These are phyloP conservation scores for Gossypium aridum DNA, from an alignment of 441 rosid species.

Conservation along the genomic window DNA sequence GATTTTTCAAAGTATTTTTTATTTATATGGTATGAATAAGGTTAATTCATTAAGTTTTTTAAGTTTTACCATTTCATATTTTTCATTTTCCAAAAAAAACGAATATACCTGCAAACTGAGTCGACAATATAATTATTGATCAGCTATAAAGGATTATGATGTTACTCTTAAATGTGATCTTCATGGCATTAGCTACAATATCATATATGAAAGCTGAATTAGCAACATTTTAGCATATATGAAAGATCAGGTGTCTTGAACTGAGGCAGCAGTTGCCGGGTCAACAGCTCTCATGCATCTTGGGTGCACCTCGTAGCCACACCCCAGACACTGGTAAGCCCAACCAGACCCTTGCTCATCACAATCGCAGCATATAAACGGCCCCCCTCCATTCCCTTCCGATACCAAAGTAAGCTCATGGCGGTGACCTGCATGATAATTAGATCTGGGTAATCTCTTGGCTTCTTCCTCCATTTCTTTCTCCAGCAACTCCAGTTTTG, in stretches of 20 bases:
- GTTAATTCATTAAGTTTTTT: no score
- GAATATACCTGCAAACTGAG: no score
- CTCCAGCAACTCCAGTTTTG: slow-evolving; percentile 29
- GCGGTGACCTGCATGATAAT: slow-evolving; percentile 36
- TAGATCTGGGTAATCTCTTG: slow-evolving; percentile 31
- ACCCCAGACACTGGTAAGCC: slow-evolving; percentile 61
- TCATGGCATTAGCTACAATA: not conserved
- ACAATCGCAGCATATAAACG: slow-evolving; percentile 58
- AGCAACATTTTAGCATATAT: not conserved
- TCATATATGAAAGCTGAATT: not conserved
- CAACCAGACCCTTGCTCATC: slow-evolving; percentile 61
- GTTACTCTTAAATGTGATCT: not conserved
- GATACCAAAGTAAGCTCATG: slow-evolving; percentile 54
- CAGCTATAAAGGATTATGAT: not conserved
- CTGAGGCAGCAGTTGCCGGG: not conserved
- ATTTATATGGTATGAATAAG: no score
- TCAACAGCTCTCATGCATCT: slow-evolving; percentile 36
- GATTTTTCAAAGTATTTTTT: no score
- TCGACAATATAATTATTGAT: not conserved
- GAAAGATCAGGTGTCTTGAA: not conserved
- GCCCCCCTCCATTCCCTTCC: slow-evolving; percentile 50
- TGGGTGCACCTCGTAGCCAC: slow-evolving; percentile 65
- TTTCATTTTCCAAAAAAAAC: no score
- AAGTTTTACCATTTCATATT: no score
- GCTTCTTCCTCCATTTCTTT: slow-evolving; percentile 48